These are phyloP conservation scores for Tranzscheliella williamsii DNA, from an alignment of 1,284 basidiomycete species.

Conservation along the genomic window DNA sequence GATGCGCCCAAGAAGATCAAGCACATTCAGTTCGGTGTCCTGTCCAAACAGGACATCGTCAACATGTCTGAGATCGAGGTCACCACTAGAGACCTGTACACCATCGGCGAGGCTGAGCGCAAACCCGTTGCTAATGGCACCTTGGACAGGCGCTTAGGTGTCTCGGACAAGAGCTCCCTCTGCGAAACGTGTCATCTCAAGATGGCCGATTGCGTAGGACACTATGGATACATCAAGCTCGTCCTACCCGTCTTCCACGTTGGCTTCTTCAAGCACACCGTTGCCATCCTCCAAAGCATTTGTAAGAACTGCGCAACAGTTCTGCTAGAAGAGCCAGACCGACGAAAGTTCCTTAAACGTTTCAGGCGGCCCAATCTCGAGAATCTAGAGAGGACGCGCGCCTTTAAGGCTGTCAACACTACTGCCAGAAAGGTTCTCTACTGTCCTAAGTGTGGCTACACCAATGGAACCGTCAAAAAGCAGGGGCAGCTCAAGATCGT, in stretches of 20 bases:
- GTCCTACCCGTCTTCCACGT: slow-evolving; percentile 94
- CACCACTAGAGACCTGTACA: slow-evolving; percentile 55
- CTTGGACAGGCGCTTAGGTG: slow-evolving; percentile 67
- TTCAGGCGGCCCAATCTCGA: slow-evolving; percentile 90
- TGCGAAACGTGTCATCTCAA: slow-evolving; percentile 94
- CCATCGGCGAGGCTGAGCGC: slow-evolving; percentile 47
- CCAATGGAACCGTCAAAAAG: slow-evolving; percentile 97
- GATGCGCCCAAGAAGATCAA: slow-evolving; percentile 61
- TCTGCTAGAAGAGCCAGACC: slow-evolving; percentile 84
- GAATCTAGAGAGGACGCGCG: slow-evolving; percentile 83
- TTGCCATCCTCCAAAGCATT: slow-evolving; percentile 82
- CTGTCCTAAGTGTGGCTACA: slow-evolving; percentile 89
- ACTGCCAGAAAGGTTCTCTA: slow-evolving; percentile 86
- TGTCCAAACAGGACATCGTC: slow-evolving; percentile 60
- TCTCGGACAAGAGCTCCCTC: slow-evolving; percentile 86
- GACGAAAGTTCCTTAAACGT: slow-evolving; percentile 79
- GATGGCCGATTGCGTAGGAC: slow-evolving; percentile 93
- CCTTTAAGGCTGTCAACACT: slow-evolving; percentile 86
- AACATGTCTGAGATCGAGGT: slow-evolving; percentile 59
- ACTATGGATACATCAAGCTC: slow-evolving; percentile 76
- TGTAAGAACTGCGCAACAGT: slow-evolving; percentile 85
- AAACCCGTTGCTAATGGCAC: slow-evolving; percentile 55
- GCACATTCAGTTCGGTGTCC: slow-evolving; percentile 61
- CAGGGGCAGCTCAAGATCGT: slow-evolving; percentile 91
- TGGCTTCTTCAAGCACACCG: slow-evolving; percentile 95